Evolutionary conservation across 2,329 filamentous ascomycete species (phyloP).

Genomic region (Akanthomyces lecanii): DNA sequence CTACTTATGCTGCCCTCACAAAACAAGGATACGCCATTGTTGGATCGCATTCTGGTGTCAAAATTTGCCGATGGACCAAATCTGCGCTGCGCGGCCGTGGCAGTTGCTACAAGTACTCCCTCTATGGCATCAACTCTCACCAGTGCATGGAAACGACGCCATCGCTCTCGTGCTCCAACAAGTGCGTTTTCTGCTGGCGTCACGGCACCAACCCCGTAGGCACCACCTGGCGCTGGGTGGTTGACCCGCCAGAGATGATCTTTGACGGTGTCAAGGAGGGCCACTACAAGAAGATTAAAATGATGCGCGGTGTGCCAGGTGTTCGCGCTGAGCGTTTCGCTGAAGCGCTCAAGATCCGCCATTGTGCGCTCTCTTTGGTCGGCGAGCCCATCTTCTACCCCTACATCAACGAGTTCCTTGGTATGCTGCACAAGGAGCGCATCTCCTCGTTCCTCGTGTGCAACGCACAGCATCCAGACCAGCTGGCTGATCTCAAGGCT

Average conservation of each 20-base stretch:
- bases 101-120: conserved; percentile 96
- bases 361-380: conserved; percentile 88
- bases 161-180: conserved; percentile 93
- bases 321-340: conserved; percentile 87
- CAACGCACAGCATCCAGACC: conserved; percentile 93
- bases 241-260: conserved; percentile 85
- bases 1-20: conserved; percentile 82
- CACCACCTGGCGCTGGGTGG: conserved; percentile 94
- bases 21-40: conserved; percentile 97
- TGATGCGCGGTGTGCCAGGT: conserved; percentile 89
- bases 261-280: conserved; percentile 85
- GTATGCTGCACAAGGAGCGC: conserved; percentile 75
- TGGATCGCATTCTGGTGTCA: conserved; percentile 91
- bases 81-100: conserved; percentile 89
- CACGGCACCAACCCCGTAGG: conserved; percentile 96
- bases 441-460: conserved; percentile 96
- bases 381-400: conserved; percentile 99
- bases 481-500: conserved; percentile 73
- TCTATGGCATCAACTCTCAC: conserved; percentile 95
- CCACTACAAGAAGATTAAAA: conserved; percentile 97
- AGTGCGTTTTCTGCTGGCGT: conserved; percentile 98
- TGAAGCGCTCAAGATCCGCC: conserved; percentile 87
- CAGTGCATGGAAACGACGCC: conserved; percentile 98
- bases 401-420: conserved; percentile 88
- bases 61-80: conserved; percentile 98